These are phyloP conservation scores for Friedmanniomyces simplex DNA, from an alignment of 495 filamentous ascomycete species.

Conservation along the genomic window DNA sequence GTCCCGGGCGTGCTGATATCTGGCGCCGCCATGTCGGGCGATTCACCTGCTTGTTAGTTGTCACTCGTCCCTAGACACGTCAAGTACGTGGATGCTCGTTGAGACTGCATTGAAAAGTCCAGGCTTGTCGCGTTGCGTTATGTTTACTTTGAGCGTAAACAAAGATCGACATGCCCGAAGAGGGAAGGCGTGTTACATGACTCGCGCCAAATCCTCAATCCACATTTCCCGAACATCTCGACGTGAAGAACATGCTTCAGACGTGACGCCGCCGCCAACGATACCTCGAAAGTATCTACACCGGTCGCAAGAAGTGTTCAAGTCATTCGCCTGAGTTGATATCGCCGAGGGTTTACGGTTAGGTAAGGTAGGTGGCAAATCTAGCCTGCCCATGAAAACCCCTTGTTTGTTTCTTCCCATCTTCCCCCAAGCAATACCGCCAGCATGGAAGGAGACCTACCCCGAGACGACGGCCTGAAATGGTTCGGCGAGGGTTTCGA, in stretches of 20 bases:
- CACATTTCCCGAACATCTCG: no score
- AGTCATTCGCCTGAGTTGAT: no score
- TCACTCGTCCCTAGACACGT: no score
- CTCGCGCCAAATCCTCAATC: not conserved
- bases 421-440: not conserved
- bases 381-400: not conserved
- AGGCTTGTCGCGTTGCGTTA: no score
- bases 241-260: no score
- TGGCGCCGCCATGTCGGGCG: conserved; percentile 1
- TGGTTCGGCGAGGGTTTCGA: conserved; percentile 43
- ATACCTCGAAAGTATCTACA: no score
- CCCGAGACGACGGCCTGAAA: conserved; percentile 34
- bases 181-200: not conserved
- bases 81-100: not conserved
- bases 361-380: not conserved
- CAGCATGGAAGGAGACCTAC: conserved; percentile 21
- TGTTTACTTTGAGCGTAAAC: not conserved
- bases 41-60: not conserved
- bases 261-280: no score
- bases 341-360: not conserved
- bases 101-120: not conserved
- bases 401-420: not conserved
- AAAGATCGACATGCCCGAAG: not conserved
- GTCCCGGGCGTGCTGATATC: conserved; percentile 21
- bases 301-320: no score